phyloP scores from a whole-genome alignment of 345 rosid species.

The Moringa oleifera region DNA sequence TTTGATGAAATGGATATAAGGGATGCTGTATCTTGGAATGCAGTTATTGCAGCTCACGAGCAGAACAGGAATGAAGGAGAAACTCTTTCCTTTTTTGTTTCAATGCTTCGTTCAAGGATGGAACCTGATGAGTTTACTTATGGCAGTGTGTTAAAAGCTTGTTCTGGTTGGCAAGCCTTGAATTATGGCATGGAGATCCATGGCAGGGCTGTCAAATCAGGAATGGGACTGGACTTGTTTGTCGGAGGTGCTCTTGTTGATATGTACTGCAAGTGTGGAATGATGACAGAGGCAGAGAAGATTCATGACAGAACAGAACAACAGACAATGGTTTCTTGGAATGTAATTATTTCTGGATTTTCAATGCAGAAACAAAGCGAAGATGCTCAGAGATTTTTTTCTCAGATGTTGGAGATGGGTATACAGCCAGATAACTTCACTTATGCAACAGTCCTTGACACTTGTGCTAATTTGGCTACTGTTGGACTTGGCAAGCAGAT shows the following conservation, averaged over 20 bases:
- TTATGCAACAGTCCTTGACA: constrained; percentile 76
- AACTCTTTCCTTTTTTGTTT: constrained; percentile 52
- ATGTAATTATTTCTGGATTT: constrained; percentile 77
- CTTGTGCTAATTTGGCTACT: constrained; percentile 82
- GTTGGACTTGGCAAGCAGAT: constrained; percentile 80
- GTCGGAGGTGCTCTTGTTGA: constrained; percentile 80
- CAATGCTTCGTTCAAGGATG: constrained; percentile 55
- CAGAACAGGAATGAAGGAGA: constrained; percentile 60
- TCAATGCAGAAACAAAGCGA: constrained; percentile 63
- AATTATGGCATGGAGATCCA: constrained; percentile 71
- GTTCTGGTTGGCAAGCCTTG: constrained; percentile 52
- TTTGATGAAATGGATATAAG: constrained; percentile 71
- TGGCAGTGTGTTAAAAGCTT: constrained; percentile 88
- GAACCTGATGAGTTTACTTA: constrained; percentile 92
- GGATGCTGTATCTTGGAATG: constrained; percentile 92
- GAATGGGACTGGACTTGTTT: constrained; percentile 54
- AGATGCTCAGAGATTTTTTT: constrained; percentile 65
- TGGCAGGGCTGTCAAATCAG: constrained; percentile 60
- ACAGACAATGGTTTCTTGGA: constrained; percentile 47
- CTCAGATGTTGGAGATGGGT: constrained; percentile 59
- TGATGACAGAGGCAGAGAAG: constrained; percentile 52
- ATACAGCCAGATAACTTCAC: constrained; percentile 76
- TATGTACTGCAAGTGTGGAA: constrained; percentile 85
- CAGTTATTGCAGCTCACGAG: constrained; percentile 76
- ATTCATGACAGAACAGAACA: constrained; percentile 53